phyloP scores from a whole-genome alignment of 2,329 filamentous ascomycete genomes.

The Pseudopithomyces maydicus region DNA sequence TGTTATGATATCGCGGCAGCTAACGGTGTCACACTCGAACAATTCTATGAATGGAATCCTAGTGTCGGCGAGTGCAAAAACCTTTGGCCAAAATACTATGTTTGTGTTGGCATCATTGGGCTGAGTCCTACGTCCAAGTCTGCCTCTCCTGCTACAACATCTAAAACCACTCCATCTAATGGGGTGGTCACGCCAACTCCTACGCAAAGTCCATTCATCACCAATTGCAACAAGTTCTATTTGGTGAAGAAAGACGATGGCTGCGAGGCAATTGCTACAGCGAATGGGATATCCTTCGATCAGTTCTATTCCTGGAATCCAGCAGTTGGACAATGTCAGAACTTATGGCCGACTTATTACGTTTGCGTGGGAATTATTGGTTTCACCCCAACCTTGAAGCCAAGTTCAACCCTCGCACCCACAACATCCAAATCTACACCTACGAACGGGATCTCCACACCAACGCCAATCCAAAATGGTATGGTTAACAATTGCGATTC shows the following conservation, averaged over 20 bases:
- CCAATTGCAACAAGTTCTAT: neutral
- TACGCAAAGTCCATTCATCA: neutral
- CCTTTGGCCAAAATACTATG: neutral
- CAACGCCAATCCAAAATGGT: neutral
- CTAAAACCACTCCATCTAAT: neutral
- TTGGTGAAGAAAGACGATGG: neutral
- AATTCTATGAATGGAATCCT: neutral
- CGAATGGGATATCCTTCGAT: neutral
- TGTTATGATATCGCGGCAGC: too few species aligned
- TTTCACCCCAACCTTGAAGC: neutral
- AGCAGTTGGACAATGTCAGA: neutral
- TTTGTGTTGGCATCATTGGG: too few species aligned
- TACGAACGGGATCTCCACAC: neutral
- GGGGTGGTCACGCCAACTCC: neutral
- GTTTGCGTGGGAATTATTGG: neutral
- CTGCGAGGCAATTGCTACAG: neutral
- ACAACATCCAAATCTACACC: neutral
- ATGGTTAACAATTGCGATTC: neutral
- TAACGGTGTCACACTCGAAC: too few species aligned
- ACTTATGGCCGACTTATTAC: neutral
- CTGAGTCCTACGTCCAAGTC: too few species aligned
- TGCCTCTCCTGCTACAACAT: too few species aligned
- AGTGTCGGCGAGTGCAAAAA: neutral
- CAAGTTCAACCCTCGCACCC: too few species aligned
- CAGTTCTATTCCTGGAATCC: neutral